These are phyloP conservation scores for Podospora tetraspora DNA, from an alignment of 495 filamentous ascomycete genomes.

Conservation along the genomic window DNA sequence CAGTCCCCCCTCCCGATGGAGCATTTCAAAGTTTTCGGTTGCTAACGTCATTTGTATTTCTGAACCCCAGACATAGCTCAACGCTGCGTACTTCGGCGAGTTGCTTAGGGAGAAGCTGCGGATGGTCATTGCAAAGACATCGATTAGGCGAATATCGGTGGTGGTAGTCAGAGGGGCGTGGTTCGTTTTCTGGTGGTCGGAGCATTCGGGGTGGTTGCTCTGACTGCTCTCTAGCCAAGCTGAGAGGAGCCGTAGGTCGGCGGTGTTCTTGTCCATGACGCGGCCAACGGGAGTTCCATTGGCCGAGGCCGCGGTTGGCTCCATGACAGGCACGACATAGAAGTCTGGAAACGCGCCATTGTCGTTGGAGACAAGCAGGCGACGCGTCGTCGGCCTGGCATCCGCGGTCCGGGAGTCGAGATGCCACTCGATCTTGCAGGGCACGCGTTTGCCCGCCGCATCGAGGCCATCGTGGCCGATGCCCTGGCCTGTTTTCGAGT, in stretches of 20 bases:
- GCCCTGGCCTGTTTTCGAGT: background rate
- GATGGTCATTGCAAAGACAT: background rate
- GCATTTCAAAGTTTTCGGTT: no score
- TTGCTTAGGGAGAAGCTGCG: background rate
- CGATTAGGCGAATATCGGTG: background rate
- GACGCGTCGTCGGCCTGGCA: background rate
- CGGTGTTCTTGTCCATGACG: background rate
- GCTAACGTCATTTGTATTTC: background rate
- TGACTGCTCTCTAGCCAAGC: background rate
- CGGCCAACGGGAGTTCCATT: background rate
- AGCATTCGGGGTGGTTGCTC: background rate
- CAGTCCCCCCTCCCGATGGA: no score
- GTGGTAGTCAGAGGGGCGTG: background rate
- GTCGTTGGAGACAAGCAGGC: background rate
- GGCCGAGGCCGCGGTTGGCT: background rate
- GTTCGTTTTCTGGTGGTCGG: background rate
- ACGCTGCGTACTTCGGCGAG: background rate
- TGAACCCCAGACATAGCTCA: background rate
- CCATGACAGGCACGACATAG: background rate
- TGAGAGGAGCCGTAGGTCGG: background rate
- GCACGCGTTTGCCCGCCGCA: background rate
- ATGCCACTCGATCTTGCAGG: background rate
- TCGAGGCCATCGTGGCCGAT: background rate
- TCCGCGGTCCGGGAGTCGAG: background rate
- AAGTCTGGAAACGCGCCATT: background rate